Evolutionary conservation across 2,329 filamentous ascomycete species (phyloP).

Genomic region (Septoria linicola): DNA sequence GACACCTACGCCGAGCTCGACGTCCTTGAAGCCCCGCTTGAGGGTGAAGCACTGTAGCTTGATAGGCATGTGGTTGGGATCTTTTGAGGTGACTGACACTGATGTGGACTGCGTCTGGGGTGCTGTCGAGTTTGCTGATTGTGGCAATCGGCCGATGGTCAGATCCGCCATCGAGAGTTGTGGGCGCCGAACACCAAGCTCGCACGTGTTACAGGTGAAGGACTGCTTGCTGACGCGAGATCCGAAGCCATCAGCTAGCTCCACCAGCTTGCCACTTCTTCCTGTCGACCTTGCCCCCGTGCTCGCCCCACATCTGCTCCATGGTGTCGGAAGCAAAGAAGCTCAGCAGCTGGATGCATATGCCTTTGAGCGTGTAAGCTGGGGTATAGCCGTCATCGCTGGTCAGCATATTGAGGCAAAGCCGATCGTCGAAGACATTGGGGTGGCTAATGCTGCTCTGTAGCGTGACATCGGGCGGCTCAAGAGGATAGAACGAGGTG

Average conservation of each 20-base stretch:
- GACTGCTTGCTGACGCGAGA: background rate
- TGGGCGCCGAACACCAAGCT: no score
- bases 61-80: no score
- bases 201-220: conserved; percentile 17
- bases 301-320: conserved; percentile 26
- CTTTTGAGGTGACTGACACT: no score
- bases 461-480: conserved; percentile 23
- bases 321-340: conserved; percentile 28
- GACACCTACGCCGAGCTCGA: conserved; percentile 27
- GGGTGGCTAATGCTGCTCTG: conserved; percentile 25
- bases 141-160: no score
- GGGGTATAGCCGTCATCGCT: conserved; percentile 23
- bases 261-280: conserved; percentile 16
- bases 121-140: no score
- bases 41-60: conserved; percentile 29
- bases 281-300: conserved; percentile 22
- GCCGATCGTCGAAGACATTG: conserved; percentile 28
- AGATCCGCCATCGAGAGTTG: no score
- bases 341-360: conserved; percentile 31
- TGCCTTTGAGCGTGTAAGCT: conserved; percentile 29
- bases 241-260: conserved; percentile 9
- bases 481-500: conserved; percentile 19
- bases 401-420: conserved; percentile 28
- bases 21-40: conserved; percentile 25
- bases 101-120: no score